Conservation (phyloP, 805 yeast species). For the Lachancea nothofagi region DNA sequence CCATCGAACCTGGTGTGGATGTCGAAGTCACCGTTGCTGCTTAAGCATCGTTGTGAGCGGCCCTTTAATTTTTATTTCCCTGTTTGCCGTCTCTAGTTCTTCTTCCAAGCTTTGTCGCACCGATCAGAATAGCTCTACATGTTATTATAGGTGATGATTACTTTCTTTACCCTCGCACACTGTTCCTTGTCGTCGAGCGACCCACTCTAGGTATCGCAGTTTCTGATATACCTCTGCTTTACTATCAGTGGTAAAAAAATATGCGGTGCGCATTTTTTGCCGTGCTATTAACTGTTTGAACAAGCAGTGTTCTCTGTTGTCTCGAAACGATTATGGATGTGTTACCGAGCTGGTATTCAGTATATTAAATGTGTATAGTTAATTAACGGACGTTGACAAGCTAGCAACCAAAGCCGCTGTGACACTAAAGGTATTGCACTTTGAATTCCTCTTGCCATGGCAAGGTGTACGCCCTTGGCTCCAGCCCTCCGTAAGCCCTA, state of each 20-base stretch:
- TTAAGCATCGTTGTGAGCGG: slow-evolving; percentile 34
- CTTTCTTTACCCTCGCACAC: background rate
- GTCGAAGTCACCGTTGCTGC: slow-evolving; percentile 90
- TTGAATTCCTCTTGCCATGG: too few relatives aligned
- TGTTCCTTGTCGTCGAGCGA: slow-evolving; percentile 1
- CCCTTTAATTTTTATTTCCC: background rate
- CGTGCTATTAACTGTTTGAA: slow-evolving; percentile 13
- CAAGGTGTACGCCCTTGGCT: too few relatives aligned
- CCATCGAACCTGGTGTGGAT: slow-evolving; percentile 99
- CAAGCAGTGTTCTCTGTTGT: slow-evolving; percentile 11
- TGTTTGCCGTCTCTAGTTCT: slow-evolving; percentile 3
- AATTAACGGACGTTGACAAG: background rate
- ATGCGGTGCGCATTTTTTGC: slow-evolving; percentile 2
- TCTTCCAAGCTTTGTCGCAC: background rate
- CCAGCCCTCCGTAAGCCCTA: background rate
- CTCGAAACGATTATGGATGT: background rate
- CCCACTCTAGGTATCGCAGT: slow-evolving; percentile 39
- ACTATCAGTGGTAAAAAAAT: slow-evolving; percentile 36
- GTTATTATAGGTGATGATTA: background rate
- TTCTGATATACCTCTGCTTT: slow-evolving; percentile 35
- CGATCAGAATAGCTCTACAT: background rate
- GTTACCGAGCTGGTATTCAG: background rate
- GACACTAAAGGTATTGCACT: too few relatives aligned
- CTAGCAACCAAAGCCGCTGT: too few relatives aligned
- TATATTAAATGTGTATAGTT: slow-evolving; percentile 1